Conservation (phyloP, 192 early-diverging fungal genomes). For the Coemansia sp. region DNA sequence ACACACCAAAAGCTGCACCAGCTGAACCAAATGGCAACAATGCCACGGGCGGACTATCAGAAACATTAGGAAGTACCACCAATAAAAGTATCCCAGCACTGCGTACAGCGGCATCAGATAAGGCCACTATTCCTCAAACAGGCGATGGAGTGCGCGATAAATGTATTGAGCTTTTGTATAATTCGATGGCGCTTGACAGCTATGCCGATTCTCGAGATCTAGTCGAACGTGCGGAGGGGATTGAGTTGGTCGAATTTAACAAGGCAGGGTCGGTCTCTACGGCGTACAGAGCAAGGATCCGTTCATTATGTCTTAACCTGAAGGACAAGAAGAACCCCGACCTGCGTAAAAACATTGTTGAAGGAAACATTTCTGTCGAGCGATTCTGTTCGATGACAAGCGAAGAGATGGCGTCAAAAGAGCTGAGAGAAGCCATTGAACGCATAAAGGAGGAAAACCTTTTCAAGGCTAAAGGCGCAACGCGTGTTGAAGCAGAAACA, state of each 20-base stretch:
- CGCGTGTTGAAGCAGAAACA: constrained; percentile 74
- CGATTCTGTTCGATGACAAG: constrained; percentile 77
- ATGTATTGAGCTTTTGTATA: constrained; percentile 80
- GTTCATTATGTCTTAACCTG: constrained; percentile 76
- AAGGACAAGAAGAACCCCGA: constrained; percentile 76
- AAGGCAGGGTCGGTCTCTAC: constrained; percentile 55
- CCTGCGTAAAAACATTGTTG: constrained; percentile 66
- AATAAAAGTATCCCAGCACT: background rate
- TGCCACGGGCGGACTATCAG: background rate
- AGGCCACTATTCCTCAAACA: constrained; percentile 40
- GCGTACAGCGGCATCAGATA: constrained; percentile 48
- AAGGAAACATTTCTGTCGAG: constrained; percentile 63
- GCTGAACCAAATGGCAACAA: background rate
- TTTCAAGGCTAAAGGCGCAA: constrained; percentile 75
- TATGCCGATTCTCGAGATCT: constrained; percentile 56
- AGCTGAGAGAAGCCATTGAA: constrained; percentile 68
- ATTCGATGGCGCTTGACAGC: constrained; percentile 60
- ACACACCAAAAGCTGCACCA: background rate
- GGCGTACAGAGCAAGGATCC: constrained; percentile 72
- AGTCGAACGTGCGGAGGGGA: constrained; percentile 54
- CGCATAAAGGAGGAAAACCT: constrained; percentile 71
- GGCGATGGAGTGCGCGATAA: constrained; percentile 71
- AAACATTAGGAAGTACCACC: background rate
- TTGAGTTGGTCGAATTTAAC: constrained; percentile 65
- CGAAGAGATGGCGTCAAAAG: constrained; percentile 92